Evolutionary conservation across 2,329 filamentous ascomycete species (phyloP), one percentile per base, ranked within the genome.

Genomic region (Fusarium succisae): DNA sequence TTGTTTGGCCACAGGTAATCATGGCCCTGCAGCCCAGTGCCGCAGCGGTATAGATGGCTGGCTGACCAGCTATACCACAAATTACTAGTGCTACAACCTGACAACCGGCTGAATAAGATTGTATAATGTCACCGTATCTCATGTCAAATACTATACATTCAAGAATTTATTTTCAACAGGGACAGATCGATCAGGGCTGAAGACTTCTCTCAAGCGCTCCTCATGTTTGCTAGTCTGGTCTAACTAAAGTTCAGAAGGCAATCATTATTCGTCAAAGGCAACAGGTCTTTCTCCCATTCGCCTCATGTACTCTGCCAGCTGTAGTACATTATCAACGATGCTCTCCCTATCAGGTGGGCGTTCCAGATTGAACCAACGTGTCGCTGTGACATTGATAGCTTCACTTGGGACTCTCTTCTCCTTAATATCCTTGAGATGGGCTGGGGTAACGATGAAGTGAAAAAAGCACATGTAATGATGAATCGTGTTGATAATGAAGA

Each of bases 161-260:
- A 26, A 4, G 6, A 8, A 1, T 45, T 4, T 24, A 7, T 18
- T 26, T 18, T 6, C 0, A 18, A 45, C 5, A 6, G 43, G 1
- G 11, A 45, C 17, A 45, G 7, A 5, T 13, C 1, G 11, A 13
- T 6, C 17, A 1, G 6, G 1, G 43, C 11, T 26, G n/a, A 44
- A 26, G 17, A 45, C 3, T 13, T 26, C 20, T 22, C 38, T 22
- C 12, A 22, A 39, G 0, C 6, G 7, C 3, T 24, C 5, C 5
- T 44, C 5, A 18, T 45, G n/a, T 18, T 26, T 17, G 13, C 11
- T 26, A 26, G 6, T 45, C 43, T 26, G 4, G 43, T 26, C 43
- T 9, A 45, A 45, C 17, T 45, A 0, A 45, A 4, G 11, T 13
- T 26, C 11, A 18, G 43, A 8, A 45, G 3, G 5, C 24, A 45